These are phyloP conservation scores for Skeletonema marinoi DNA, from an alignment of 108 stramenopile genomes.

Conservation along the genomic window DNA sequence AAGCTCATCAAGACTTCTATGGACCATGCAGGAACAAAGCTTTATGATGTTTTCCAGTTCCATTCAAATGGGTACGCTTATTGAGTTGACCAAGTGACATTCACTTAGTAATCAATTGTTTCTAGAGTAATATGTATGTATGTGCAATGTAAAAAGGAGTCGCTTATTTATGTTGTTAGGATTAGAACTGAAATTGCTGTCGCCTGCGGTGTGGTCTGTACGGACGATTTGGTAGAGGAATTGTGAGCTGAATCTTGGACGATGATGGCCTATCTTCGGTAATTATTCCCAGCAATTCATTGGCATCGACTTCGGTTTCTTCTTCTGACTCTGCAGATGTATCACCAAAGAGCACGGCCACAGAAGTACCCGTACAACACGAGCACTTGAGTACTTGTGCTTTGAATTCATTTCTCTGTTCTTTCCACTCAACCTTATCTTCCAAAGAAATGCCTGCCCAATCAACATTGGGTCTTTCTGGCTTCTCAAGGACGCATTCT, in stretches of 20 bases:
- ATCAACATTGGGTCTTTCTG: background rate
- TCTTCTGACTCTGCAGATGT: background rate
- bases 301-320: background rate
- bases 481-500: background rate
- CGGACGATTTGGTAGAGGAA: background rate
- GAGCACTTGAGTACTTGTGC: background rate
- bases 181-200: background rate
- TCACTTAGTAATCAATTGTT: background rate
- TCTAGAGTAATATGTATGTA: background rate
- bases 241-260: background rate
- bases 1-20: conserved; percentile 65
- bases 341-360: background rate
- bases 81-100: background rate
- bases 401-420: background rate
- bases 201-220: background rate
- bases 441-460: background rate
- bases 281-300: background rate
- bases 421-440: background rate
- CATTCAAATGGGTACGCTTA: conserved; percentile 47
- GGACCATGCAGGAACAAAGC: conserved; percentile 67
- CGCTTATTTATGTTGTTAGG: background rate
- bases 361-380: background rate
- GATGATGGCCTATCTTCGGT: background rate
- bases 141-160: background rate
- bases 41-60: conserved; percentile 64